Evolutionary conservation across 1,139 yeast species (phyloP).

Genomic region (Suhomyces guaymorum): DNA sequence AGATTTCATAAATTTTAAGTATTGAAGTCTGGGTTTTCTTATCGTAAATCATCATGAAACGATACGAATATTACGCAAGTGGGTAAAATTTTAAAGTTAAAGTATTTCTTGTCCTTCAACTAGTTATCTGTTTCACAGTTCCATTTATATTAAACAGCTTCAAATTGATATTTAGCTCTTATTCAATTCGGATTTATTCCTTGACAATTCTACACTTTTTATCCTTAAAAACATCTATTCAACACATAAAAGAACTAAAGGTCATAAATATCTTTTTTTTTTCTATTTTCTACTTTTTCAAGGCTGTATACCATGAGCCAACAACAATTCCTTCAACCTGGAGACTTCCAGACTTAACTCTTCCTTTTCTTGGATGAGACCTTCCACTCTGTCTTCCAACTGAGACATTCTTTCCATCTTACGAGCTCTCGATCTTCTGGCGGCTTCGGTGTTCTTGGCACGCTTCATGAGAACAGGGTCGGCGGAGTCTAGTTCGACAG

Average conservation of each 20-base stretch:
- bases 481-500: slow-evolving; percentile 57
- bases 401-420: slow-evolving; percentile 86
- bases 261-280: not conserved
- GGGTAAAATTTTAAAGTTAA: too few species aligned
- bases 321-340: slow-evolving; percentile 54
- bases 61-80: too few species aligned
- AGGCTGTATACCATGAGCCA: slow-evolving; percentile 17
- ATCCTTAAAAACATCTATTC: slow-evolving; percentile 6
- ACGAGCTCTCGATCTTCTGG: slow-evolving; percentile 92
- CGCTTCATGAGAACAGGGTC: slow-evolving; percentile 79
- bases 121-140: too few species aligned
- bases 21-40: too few species aligned
- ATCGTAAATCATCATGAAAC: too few species aligned
- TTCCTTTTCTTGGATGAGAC: slow-evolving; percentile 54
- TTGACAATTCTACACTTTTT: not conserved
- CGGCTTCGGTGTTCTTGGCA: slow-evolving; percentile 96
- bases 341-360: slow-evolving; percentile 59
- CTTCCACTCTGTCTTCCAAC: slow-evolving; percentile 75
- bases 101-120: too few species aligned
- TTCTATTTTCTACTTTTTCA: slow-evolving; percentile 8
- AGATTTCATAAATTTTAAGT: too few species aligned
- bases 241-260: slow-evolving; percentile 6
- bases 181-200: too few species aligned
- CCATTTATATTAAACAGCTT: too few species aligned
- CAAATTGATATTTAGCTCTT: too few species aligned